Evolutionary conservation across 1,284 basidiomycete genomes (phyloP).

Genomic region (Cutaneotrichosporon sp.): DNA sequence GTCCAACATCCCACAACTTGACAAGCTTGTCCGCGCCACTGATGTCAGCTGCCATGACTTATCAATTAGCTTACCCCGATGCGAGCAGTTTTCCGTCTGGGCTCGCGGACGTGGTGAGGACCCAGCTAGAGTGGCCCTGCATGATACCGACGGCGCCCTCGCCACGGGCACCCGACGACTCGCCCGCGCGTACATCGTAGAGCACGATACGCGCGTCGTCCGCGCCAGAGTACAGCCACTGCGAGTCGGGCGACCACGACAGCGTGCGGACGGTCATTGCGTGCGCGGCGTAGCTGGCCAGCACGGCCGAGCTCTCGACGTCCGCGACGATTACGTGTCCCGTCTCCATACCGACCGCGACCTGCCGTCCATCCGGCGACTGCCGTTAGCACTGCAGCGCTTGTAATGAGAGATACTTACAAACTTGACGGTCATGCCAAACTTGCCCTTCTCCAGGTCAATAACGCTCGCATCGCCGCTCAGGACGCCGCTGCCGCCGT

Average conservation of each 20-base stretch:
- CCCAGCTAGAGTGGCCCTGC: constrained; percentile 80
- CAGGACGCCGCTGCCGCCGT: constrained; percentile 47
- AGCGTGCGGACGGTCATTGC: constrained; percentile 76
- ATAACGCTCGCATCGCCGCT: constrained; percentile 52
- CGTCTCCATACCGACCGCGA: constrained; percentile 71
- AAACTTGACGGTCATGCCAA: constrained; percentile 71
- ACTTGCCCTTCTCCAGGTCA: constrained; percentile 67
- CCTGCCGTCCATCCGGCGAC: constrained; percentile 74
- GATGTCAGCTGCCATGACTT: not conserved
- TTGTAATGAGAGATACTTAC: constrained; percentile 52
- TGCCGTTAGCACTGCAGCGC: constrained; percentile 37
- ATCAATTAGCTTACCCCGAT: constrained; percentile 59
- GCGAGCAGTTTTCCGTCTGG: constrained; percentile 69
- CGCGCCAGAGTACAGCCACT: constrained; percentile 71
- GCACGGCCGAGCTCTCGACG: constrained; percentile 59
- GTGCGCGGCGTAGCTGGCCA: constrained; percentile 70
- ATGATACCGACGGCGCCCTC: constrained; percentile 73
- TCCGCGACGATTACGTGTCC: constrained; percentile 80
- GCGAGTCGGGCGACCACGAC: constrained; percentile 74
- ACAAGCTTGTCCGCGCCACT: constrained; percentile 78
- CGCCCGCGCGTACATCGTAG: constrained; percentile 63
- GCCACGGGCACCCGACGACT: constrained; percentile 17
- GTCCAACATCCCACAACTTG: constrained; percentile 79
- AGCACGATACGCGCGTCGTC: constrained; percentile 81
- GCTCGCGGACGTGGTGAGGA: constrained; percentile 69